Conservation (phyloP, 108 stramenopile species). For the Cyclotella sp. region DNA sequence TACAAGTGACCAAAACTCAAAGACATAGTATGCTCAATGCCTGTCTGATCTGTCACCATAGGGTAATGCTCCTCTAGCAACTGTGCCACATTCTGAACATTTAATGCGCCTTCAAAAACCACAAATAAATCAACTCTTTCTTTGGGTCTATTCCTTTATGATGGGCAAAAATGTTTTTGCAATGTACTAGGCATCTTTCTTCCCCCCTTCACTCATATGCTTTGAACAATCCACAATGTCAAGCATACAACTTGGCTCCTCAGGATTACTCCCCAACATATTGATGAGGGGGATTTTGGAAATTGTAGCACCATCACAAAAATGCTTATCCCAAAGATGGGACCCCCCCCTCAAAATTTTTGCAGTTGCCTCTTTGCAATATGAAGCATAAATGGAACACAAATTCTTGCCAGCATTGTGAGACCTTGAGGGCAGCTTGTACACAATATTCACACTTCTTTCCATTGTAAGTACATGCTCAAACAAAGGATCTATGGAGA, state of each 20-base stretch:
- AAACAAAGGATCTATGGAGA: background rate
- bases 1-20: background rate
- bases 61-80: too few species aligned
- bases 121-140: too few species aligned
- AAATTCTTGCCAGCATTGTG: background rate
- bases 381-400: background rate
- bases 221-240: too few species aligned
- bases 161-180: background rate
- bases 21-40: conserved; percentile 4
- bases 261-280: too few species aligned
- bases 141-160: conserved; percentile 12
- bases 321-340: too few species aligned
- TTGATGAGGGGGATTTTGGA: too few species aligned
- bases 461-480: background rate
- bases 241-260: too few species aligned
- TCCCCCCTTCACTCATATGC: too few species aligned
- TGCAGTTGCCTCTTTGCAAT: background rate
- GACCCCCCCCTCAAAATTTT: too few species aligned
- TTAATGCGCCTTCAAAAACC: conserved; percentile 12
- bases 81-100: conserved; percentile 6
- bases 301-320: conserved; percentile 18
- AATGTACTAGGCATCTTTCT: conserved; percentile 27
- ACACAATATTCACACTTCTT: background rate
- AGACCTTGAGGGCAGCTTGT: background rate
- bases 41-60: background rate